Evolutionary conservation across 1,284 basidiomycete species (phyloP).

Genomic region (Boletus sp.): DNA sequence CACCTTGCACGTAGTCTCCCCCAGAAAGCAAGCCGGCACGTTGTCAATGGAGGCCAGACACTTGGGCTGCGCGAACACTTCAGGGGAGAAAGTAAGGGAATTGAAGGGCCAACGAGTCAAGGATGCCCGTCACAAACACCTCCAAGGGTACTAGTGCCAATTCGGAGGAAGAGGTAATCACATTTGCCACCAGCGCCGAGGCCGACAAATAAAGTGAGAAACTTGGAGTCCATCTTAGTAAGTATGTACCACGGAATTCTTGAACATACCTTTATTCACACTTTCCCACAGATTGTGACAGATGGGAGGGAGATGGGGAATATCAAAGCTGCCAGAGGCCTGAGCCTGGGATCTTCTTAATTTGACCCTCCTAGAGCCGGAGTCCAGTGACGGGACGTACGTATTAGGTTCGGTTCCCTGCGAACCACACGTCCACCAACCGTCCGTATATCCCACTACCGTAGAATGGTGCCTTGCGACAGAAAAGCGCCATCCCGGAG

Average conservation of each 20-base stretch:
- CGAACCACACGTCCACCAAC: not conserved
- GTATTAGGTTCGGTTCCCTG: too few relatives aligned
- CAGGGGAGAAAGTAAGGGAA: not conserved
- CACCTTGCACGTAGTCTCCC: not conserved
- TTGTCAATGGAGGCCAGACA: not conserved
- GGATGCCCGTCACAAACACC: not conserved
- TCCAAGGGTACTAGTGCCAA: constrained; percentile 11
- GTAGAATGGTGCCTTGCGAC: too few relatives aligned
- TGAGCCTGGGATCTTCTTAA: not conserved
- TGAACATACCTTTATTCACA: not conserved
- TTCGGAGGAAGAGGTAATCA: too few relatives aligned
- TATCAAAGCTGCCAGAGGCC: not conserved
- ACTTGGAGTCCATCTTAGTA: too few relatives aligned
- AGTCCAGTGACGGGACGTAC: not conserved
- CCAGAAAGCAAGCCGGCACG: not conserved
- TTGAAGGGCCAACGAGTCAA: too few relatives aligned
- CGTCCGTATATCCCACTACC: too few relatives aligned
- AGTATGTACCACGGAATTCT: too few relatives aligned
- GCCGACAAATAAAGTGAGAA: too few relatives aligned
- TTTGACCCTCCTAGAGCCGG: not conserved
- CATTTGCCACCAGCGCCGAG: too few relatives aligned
- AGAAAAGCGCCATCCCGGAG: too few relatives aligned
- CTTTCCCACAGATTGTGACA: not conserved
- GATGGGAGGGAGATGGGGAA: not conserved
- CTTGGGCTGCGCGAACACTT: not conserved